Percentiles rank a stretch among this genome's conserved stretches.
Evolutionary conservation across 257 asterid species (phyloP).

Genomic region (Solanum chilense): DNA sequence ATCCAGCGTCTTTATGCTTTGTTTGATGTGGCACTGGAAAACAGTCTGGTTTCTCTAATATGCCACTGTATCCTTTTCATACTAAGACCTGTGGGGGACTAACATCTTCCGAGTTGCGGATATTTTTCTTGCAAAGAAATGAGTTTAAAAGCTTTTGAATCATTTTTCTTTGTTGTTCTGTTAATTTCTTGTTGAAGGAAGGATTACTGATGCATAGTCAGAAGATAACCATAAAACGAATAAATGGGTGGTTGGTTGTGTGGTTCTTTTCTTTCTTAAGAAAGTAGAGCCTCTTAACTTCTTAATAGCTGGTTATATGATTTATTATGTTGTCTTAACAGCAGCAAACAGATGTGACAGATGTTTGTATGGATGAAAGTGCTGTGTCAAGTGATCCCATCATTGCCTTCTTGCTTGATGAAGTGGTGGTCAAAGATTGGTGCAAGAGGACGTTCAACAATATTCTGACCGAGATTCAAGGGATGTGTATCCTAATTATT

Average conservation of each 20-base stretch:
- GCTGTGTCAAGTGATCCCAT: conserved; percentile 97
- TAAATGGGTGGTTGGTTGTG: background rate
- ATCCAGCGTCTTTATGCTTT: conserved; percentile 70
- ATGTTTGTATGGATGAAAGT: conserved; percentile 97
- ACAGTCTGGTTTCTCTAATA: conserved; percentile 69
- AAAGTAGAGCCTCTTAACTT: background rate
- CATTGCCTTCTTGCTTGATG: conserved; percentile 86
- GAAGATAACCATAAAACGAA: background rate
- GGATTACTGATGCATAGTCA: background rate
- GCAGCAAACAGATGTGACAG: conserved; percentile 61
- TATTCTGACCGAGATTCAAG: conserved; percentile 42
- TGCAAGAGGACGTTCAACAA: conserved; percentile 65
- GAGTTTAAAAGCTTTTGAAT: background rate
- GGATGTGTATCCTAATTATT: conserved; percentile 66
- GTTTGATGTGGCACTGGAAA: conserved; percentile 86
- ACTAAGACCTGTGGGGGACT: background rate
- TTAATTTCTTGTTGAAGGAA: background rate
- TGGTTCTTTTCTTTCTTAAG: background rate
- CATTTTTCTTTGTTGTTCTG: background rate
- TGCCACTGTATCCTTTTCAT: conserved; percentile 86
- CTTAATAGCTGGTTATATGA: background rate
- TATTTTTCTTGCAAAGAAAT: background rate
- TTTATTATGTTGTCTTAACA: conserved; percentile 36
- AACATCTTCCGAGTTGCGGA: background rate
- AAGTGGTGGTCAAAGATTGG: conserved; percentile 96